Conservation (phyloP, 75 land plant genomes). For the Pseudotsuga menziesii region DNA sequence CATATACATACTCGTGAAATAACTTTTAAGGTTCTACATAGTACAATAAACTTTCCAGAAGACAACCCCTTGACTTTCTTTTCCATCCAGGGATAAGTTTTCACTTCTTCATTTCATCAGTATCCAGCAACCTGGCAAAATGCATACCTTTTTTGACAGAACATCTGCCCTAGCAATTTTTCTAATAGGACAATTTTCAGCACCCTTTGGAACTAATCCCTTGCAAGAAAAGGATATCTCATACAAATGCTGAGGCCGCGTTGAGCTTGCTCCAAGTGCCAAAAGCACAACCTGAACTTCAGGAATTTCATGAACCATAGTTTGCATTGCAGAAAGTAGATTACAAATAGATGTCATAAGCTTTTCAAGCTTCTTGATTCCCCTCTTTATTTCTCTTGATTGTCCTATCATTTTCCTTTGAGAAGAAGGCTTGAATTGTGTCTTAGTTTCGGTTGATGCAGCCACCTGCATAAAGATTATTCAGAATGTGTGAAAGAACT, state of each 20-base stretch:
- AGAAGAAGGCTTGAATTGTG: conserved; percentile 19
- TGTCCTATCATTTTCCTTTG: conserved; percentile 34
- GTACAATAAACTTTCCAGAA: neutral
- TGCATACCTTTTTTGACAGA: conserved; percentile 53
- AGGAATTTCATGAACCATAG: conserved; percentile 32
- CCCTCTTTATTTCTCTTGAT: conserved; percentile 44
- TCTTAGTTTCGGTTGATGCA: conserved; percentile 4
- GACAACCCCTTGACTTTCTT: neutral
- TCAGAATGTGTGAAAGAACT: neutral
- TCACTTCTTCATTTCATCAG: neutral
- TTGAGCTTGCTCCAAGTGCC: conserved; percentile 50
- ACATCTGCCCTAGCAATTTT: conserved; percentile 33
- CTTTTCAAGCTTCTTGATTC: conserved; percentile 49
- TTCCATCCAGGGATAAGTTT: neutral
- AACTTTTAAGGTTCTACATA: neutral
- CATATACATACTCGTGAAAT: neutral
- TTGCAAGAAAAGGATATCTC: conserved; percentile 33
- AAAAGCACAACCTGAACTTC: conserved; percentile 25
- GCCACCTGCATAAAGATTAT: conserved; percentile 5
- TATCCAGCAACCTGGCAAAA: neutral
- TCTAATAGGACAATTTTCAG: conserved; percentile 9
- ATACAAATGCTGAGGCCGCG: conserved; percentile 54
- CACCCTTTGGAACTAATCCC: conserved; percentile 4
- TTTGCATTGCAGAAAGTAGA: conserved; percentile 34
- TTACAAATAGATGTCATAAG: conserved; percentile 37